Evolutionary conservation across 116 monocot species (phyloP), one percentile per base, ranked within the genome.

Genomic region (Phalaenopsis hybrid): DNA sequence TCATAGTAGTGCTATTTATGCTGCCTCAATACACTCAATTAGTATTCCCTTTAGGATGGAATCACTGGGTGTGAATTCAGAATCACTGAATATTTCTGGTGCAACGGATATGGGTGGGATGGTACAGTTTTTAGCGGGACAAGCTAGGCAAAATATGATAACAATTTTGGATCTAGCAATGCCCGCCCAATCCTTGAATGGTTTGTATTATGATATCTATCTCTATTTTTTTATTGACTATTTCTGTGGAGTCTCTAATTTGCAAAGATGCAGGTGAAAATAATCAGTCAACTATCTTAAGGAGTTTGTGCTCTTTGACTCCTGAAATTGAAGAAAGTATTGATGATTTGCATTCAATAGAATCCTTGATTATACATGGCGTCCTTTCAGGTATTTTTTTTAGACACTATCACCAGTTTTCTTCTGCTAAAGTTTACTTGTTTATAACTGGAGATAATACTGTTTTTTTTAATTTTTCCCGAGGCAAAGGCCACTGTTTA

Each of bases 1-100:
- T 87, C 93, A 98, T 67, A 84, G 80, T 25, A 98, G 98, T 89
- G 92, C 93, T 63, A 85, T 95, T 77, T 98, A 91, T 92, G 95
- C 98, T 70, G 89, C 98, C 65, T 81, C 93, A 61, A 85, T 98
- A 78, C 95, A 95, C 80, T 92, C 93, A 9, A 77, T 91, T 21
- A 87, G 88, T 72, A 80, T 94, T 76, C 93, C 98, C 82, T 93
- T 95, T 83, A 83, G 90, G 43, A 87, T 95, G 91, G 85, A 92
- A 69, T 70, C 51, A 2, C 87, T 11, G 52, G 85, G 90, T 2
- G 90, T 91, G 46, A 81, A 84, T 46, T 44, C 88, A 69, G 80
- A 77, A 48, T 83, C 88, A 17, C 15, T 68, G 12, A 45, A 82
- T 78, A 77, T 82, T 81, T 83, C 88, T 58, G 93, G 95, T 84